Base-by-base conservation (phyloP, 768 basidiomycete species). In the Macrocybe gigantea region DNA sequence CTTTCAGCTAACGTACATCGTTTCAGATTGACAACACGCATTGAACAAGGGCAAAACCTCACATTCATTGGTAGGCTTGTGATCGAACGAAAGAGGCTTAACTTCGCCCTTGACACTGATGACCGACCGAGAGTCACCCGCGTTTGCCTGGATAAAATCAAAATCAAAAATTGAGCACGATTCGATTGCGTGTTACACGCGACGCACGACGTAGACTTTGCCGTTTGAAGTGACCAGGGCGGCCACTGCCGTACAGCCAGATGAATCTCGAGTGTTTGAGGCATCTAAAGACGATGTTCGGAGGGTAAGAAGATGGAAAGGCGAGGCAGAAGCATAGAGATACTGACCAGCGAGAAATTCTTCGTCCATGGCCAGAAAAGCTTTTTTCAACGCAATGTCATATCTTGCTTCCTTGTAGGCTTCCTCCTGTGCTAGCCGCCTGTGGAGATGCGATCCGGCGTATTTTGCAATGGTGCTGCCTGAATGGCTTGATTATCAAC, bases 201-300 rank as follows among this genome's bases (percentile, higher is more conserved):
- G 33, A 68, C 87, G 51, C 74, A 93, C 88, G 42, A 88, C 86
- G 62, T 82, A 85, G 54, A 95, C 82, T 64, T 85, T 83, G 33
- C 69, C 65, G 61, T 95, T 88, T 30, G 74, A 63, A 8, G 93
- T 93, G 37, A 96, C 64, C 46, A 99, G 68, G 12, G 85, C 88
- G 8, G 91, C 84, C 10, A 98, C 90, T 6, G 96, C 94, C 1
- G 96, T 99, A 62, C 93, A 96, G 7, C 96, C 96, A 7, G 94
- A 96, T 2, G 93, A 88, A 65, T 99, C 96, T 54, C 86, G 80
- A 47, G 82, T 79, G 67, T 90, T 93, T 50, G 81, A 78, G 41
- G 93, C 88, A 62, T 92, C 93, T 94, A 60, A 41, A 45, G 37
- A 39, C 34, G 45, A 12, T 33, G 5, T 32, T 22, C 29, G 35